Evolutionary conservation across 2,329 filamentous ascomycete genomes (phyloP), one percentile per base, ranked within the genome.

Genomic region (Pleurostoma richardsiae): DNA sequence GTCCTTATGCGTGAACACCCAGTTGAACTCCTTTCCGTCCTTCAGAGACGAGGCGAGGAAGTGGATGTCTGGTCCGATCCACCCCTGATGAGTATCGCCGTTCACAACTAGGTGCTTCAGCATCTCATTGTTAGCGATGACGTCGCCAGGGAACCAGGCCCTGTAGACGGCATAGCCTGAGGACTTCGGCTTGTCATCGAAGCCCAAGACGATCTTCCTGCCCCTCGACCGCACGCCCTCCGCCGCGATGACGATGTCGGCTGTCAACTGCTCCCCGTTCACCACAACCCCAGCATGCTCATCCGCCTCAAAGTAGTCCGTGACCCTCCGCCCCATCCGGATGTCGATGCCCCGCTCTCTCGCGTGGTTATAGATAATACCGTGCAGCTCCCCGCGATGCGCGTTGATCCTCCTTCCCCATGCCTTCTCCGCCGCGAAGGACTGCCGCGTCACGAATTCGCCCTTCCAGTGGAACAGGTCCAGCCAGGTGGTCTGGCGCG

Each of bases 31-130:
- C 42, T 69, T 67, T 6, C 74, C 74, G 39, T 67, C 66, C 56
- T 76, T 77, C 48, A 77, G 69, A 2, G 69, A 71, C n/a, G 72
- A 77, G 5, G 70, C 72, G 30, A 78, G 69, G 56, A 74, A 74
- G 55, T 76, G 73, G 30, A 76, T 68, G 51, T 79, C 73, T 7
- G 70, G 70, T 4, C 73, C 74, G 40, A 77, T 64, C 70, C 74
- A 79, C 10, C 70, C 70, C 30, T 71, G 67, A 54, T 79, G 75
- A 6, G 71, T 69, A 51, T 79, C 74, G 11, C 75, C 74, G 39
- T 76, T 49, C 6, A 46, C 59, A 4, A 73, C 69, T 3, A 77
- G 65, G 41, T 74, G 69, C 49, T 66, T 70, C 4, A 67, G 65
- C 30, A 71, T 56, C 4, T 70, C 66, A 44, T 76, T 71, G 50